Evolutionary conservation across 192 early-diverging fungal genomes (phyloP), one percentile per base, ranked within the genome.

Genomic region (Entrophospora sp.): DNA sequence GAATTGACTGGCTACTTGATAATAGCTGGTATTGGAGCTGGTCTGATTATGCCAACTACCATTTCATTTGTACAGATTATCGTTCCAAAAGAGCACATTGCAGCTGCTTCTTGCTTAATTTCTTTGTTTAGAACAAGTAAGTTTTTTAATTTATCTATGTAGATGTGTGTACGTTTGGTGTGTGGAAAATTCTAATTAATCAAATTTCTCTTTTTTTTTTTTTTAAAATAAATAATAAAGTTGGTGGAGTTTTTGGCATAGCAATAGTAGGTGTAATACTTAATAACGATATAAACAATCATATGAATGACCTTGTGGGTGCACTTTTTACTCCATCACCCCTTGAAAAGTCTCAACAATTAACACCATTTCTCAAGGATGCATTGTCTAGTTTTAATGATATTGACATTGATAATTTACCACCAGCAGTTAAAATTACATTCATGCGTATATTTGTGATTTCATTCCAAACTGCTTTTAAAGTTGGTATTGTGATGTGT

Each of bases 11-110:
- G 84, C 12, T 89, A 77, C 59, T 64, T 91, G 55, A 62, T 93
- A 10, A 66, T 92, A 48, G 30, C 80, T 34, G 93, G 92, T 3
- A 28, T 85, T 22, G 95, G 95, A 8, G 55, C 87, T 24, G 93
- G 95, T 34, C 58, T 74, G 24, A 80, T 83, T 57, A 76, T 93
- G 45, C 90, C 91, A 69, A 82, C 82, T 2, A 73, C 84, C n/a
- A 73, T 83, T 34, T 73, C 92, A 5, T 80, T 80, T n/a, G 76
- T 80, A 32, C 91, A 94, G 69, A 77, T 85, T 2, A 69, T 81
- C 20, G 90, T 90, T 35, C 51, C 58, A 1, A 61, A 72, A 22
- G 61, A 66, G 28, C 78, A 88, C 31, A 81, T 91, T 64, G 90
- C 89, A 2, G 62, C 83, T 25, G 79, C 78, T 8, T 89, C 89